phyloP scores from a whole-genome alignment of 768 basidiomycete species.

The Rhodotorula taiwanensis region DNA sequence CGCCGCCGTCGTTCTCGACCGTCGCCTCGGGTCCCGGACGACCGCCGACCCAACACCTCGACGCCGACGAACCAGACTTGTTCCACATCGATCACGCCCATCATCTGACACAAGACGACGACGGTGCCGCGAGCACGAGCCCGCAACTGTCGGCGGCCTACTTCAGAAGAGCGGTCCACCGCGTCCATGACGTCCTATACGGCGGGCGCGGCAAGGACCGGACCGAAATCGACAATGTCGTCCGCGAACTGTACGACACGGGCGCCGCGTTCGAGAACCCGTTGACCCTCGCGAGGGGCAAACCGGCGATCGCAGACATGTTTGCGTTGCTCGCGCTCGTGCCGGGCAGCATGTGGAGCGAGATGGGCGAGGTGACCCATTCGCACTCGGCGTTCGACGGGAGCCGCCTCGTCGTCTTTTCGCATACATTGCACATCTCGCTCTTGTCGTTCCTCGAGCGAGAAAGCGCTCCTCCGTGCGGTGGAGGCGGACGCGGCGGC shows the following conservation, averaged over 20 bases:
- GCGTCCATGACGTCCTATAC: conserved; percentile 23
- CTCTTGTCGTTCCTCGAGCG: conserved; percentile 54
- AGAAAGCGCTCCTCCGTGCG: conserved; percentile 35
- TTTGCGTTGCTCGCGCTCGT: conserved; percentile 28
- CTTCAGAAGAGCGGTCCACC: conserved; percentile 9
- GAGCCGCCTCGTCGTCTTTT: conserved; percentile 64
- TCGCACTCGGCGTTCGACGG: conserved; percentile 50
- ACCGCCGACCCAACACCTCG: no score
- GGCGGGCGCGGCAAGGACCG: conserved; percentile 18
- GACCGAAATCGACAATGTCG: conserved; percentile 4
- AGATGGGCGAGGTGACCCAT: conserved; percentile 24
- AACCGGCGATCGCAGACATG: conserved; percentile 19
- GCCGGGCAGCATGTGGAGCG: conserved; percentile 29
- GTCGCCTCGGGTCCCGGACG: no score
- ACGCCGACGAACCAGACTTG: no score
- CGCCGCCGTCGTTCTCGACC: not conserved
- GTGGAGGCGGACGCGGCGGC: conserved; percentile 48
- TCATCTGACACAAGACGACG: not conserved
- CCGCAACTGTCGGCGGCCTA: not conserved
- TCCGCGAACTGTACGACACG: conserved; percentile 13
- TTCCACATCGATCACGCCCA: not conserved
- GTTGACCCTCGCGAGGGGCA: conserved; percentile 23
- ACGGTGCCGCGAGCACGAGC: not conserved
- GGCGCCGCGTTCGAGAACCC: conserved; percentile 34
- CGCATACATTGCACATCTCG: conserved; percentile 71